phyloP scores from a whole-genome alignment of 768 basidiomycete genomes.

The Russula vinacea region DNA sequence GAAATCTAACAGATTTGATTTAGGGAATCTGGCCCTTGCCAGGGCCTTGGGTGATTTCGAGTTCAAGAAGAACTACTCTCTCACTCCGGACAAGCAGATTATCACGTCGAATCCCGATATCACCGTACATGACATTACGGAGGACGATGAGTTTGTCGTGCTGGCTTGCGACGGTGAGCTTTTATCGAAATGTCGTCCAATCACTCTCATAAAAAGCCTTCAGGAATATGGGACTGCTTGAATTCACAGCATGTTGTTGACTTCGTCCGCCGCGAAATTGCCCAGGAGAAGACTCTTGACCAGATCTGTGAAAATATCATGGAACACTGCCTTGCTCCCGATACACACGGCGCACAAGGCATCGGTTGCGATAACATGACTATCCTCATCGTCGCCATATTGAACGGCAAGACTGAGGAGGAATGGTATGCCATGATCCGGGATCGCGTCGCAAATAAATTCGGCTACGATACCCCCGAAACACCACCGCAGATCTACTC shows the following conservation, averaged over 20 bases:
- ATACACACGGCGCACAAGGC: conserved; percentile 84
- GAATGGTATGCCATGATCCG: conserved; percentile 92
- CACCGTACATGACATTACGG: conserved; percentile 71
- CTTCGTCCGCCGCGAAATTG: conserved; percentile 76
- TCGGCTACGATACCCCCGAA: conserved; percentile 77
- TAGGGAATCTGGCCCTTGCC: conserved; percentile 93
- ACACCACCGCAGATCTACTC: conserved; percentile 75
- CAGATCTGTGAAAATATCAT: conserved; percentile 90
- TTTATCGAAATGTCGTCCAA: neutral
- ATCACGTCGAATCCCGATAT: conserved; percentile 96
- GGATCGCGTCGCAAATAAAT: conserved; percentile 69
- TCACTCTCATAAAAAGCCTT: conserved; percentile 21
- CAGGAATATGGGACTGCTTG: conserved; percentile 98
- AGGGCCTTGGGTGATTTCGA: conserved; percentile 97
- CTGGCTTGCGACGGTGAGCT: conserved; percentile 90
- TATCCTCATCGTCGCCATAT: conserved; percentile 81
- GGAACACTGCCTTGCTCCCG: conserved; percentile 90
- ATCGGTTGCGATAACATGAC: conserved; percentile 99
- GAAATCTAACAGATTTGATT: conserved; percentile 8
- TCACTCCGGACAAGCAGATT: conserved; percentile 85
- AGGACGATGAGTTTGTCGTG: conserved; percentile 95
- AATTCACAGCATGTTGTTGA: conserved; percentile 91
- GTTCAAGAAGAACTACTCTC: conserved; percentile 88
- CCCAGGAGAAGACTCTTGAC: conserved; percentile 70
- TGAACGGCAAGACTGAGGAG: conserved; percentile 82